Conservation (phyloP, 139 green algal species). For the Chlamydomonas schloesseri region DNA sequence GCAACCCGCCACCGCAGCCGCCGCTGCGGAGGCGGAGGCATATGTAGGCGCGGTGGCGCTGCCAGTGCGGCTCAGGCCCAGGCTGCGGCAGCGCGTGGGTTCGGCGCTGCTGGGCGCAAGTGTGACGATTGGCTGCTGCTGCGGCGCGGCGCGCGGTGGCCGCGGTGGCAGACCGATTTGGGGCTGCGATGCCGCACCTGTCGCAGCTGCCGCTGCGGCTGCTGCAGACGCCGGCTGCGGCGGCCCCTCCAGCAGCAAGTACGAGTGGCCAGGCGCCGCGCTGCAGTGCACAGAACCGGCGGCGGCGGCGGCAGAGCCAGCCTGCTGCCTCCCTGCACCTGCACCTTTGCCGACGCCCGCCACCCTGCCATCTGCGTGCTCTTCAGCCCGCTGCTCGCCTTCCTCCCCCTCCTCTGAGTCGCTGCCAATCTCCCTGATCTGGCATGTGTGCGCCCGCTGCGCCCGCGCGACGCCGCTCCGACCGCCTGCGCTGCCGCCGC, state of each 20-base stretch:
- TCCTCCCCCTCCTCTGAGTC: background rate
- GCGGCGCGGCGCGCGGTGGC: background rate
- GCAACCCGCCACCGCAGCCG: too few relatives aligned
- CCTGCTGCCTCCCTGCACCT: too few relatives aligned
- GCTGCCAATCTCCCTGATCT: constrained; percentile 1
- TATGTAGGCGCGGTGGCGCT: background rate
- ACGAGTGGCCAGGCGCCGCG: too few relatives aligned
- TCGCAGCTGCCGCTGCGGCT: background rate
- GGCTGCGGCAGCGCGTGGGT: background rate
- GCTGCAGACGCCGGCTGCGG: background rate
- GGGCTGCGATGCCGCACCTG: background rate
- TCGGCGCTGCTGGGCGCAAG: constrained; percentile 14
- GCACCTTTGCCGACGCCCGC: too few relatives aligned
- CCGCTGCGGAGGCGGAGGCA: too few relatives aligned
- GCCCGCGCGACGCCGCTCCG: background rate
- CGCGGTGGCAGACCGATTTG: background rate
- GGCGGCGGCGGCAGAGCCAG: too few relatives aligned
- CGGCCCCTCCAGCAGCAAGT: too few relatives aligned
- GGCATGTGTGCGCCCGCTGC: too few relatives aligned
- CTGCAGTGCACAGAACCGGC: too few relatives aligned
- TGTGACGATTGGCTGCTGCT: constrained; percentile 7
- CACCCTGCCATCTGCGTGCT: too few relatives aligned
- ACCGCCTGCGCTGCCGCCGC: background rate
- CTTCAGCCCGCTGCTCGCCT: too few relatives aligned
- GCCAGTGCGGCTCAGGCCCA: background rate